Base-by-base conservation (phyloP, 768 basidiomycete genomes). In the Saitozyma sp. region DNA sequence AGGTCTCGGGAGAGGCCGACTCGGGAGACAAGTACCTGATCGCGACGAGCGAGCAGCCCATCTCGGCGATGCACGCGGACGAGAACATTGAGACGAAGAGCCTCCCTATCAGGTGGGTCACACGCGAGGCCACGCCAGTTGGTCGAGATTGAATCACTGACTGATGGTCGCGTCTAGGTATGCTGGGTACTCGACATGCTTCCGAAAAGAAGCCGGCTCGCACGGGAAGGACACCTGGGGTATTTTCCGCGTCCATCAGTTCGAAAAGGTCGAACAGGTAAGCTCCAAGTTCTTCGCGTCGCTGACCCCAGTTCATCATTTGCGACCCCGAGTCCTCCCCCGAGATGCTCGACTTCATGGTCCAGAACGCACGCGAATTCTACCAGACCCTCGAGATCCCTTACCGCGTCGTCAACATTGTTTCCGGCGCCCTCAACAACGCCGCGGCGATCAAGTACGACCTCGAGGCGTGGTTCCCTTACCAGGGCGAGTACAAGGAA, bases 151-250 rank as follows among this genome's bases (percentile, higher is more conserved):
- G 14, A 37, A 9, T 20, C 10, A 50, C 9, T 16, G 46, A 7
- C 11, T 38, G 41, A 19, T 39, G 40, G 5, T 50, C 37, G 16
- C 50, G 58, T 8, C 45, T 67, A 81, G 81, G 59, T 82, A 82
- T 68, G 83, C 82, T n/a, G 83, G 83, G 13, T 83, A 83, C 77
- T 83, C 83, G 64, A 98, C 95, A 14, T 98, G 95, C 80, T 99
- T 99, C 88, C 88, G 96, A 38, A 98, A 98, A 82, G 96, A 99
- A 82, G 96, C 96, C 2, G 96, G 96, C 41, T 90, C 92, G 3
- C 92, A 92, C 8, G 96, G 96, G 4, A 89, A 92, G 59, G 96
- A 99, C 71, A 97, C 95, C 84, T 97, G 96, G 93, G 96, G 96
- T 61, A 97, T 98, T 81, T 99, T 99, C 87, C 91, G 96, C 20